Conservation (phyloP, 352 stramenopile genomes). For the Thraustotheca clavata region DNA sequence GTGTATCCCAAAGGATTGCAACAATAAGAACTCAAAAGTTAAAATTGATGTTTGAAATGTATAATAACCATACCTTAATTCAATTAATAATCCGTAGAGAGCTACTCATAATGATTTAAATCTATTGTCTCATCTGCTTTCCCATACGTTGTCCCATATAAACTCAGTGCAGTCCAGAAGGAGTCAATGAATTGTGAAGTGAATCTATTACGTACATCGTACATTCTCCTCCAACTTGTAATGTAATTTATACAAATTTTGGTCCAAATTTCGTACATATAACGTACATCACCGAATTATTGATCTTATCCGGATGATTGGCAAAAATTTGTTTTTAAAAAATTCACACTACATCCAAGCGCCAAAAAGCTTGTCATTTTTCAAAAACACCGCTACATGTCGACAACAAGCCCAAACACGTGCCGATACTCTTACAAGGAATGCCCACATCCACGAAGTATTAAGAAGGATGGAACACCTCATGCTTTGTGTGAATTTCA, state of each 20-base stretch:
- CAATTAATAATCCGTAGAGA: too few species aligned
- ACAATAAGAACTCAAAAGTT: too few species aligned
- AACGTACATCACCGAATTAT: background rate
- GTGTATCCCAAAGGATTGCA: too few species aligned
- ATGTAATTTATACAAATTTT: too few species aligned
- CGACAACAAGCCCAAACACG: background rate
- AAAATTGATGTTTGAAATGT: too few species aligned
- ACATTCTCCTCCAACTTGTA: background rate
- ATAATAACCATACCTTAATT: too few species aligned
- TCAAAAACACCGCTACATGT: background rate
- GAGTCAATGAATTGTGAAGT: background rate
- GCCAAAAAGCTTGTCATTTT: background rate
- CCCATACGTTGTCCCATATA: conserved; percentile 9
- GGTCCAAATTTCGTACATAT: background rate
- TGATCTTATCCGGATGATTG: background rate
- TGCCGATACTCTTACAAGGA: conserved; percentile 33
- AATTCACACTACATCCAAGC: conserved; percentile 6
- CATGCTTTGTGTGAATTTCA: conserved; percentile 63
- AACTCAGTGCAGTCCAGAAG: too few species aligned
- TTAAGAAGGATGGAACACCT: conserved; percentile 55
- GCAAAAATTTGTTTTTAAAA: background rate
- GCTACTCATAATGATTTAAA: background rate
- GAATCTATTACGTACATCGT: background rate
- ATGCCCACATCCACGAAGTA: conserved; percentile 31
- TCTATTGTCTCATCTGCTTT: too few species aligned